Evolutionary conservation across 73 alveolate genomes (phyloP), one percentile per base, ranked within the genome.

Genomic region (Blepharisma japonicum): DNA sequence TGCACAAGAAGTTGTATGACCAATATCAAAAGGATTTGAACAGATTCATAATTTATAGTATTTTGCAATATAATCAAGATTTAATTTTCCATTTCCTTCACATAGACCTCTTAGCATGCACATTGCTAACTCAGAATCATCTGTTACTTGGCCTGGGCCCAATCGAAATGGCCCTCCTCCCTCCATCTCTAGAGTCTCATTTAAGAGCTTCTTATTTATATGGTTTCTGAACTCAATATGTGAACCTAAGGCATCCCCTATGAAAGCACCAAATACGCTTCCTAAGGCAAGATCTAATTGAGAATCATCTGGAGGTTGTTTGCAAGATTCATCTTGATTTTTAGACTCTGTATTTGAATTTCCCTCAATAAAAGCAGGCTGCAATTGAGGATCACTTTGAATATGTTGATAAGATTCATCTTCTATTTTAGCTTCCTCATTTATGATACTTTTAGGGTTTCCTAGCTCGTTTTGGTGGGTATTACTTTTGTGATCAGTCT

Each of bases 121-220:
- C 86, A 85, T 80, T 55, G 97, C 95, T 86, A 91, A 66, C 81
- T 91, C 97, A 8, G 94, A 85, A 71, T 91, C 97, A 85, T 91
- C 97, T 18, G 97, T 91, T 1, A 86, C 76, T 82, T 91, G 90
- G 18, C 95, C 97, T 18, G 86, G 87, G 0, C 68, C 82, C 0
- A 68, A 14, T 6, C 45, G 32, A 27, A 6, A 48, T n/a, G 56
- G 18, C 6, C 92, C 92, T 0, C 90, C 90, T 20, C 89, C 86
- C 6, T 11, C 56, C 45, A 56, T 45, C 23, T 45, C 66, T 32
- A 71, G 68, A 68, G 68, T 51, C 68, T 11, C 47, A 48, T 61
- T 49, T 38, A n/a, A 6, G n/a, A 11, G 32, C 25, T 23, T 48
- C 32, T 1, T 27, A 68, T 38, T 68, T 51, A 68, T 55, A 68